Percentiles rank a stretch among this genome's conserved stretches.
Conservation (phyloP, 371 early-diverging fungal species). For the Mucor sp. region DNA sequence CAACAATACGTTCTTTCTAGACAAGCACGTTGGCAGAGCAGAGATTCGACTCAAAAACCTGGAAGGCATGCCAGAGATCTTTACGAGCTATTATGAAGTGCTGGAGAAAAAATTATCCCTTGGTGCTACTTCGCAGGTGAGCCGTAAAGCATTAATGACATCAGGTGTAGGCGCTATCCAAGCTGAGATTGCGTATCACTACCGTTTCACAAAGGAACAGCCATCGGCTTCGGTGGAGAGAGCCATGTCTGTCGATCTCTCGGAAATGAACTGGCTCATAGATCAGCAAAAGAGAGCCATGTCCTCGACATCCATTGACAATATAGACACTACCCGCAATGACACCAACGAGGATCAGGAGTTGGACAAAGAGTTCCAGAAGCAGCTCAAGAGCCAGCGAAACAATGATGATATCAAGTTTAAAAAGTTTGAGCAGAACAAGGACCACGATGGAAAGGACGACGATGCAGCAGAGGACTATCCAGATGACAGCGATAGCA, state of each 20-base stretch:
- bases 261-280: conserved; percentile 24
- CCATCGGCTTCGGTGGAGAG: background rate
- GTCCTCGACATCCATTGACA: background rate
- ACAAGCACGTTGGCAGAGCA: conserved; percentile 68
- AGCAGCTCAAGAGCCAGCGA: conserved; percentile 25
- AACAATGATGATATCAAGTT: conserved; percentile 30
- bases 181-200: conserved; percentile 60
- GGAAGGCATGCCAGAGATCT: conserved; percentile 67
- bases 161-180: conserved; percentile 69
- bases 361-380: conserved; percentile 30
- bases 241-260: conserved; percentile 1
- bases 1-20: conserved; percentile 57
- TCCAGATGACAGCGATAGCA: conserved; percentile 20
- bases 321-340: background rate
- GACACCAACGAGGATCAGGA: conserved; percentile 13
- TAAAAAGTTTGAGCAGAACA: conserved; percentile 28
- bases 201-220: conserved; percentile 37
- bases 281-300: conserved; percentile 32
- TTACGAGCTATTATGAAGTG: conserved; percentile 72
- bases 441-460: background rate
- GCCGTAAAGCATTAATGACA: conserved; percentile 50
- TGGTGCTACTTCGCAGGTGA: conserved; percentile 61
- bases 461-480: conserved; percentile 14
- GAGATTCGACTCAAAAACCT: conserved; percentile 67
- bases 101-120: conserved; percentile 64